Percentiles rank a stretch among this genome's conserved stretches.
phyloP scores from a whole-genome alignment of 805 yeast species.

The Debaryomyces hansenii region DNA sequence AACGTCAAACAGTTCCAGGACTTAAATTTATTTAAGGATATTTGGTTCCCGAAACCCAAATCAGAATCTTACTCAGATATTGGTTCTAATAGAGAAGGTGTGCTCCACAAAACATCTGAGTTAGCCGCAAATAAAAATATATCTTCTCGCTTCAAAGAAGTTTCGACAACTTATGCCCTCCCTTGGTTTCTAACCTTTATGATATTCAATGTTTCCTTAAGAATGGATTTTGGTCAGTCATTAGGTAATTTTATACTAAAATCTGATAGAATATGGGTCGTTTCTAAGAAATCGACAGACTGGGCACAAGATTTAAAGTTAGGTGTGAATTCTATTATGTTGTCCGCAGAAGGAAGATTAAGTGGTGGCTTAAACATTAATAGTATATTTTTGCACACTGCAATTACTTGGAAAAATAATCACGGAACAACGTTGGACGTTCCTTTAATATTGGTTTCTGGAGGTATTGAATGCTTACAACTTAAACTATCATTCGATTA shows the following conservation, averaged over 20 bases:
- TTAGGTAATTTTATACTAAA: conserved; percentile 63
- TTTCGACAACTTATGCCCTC: conserved; percentile 60
- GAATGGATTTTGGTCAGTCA: conserved; percentile 80
- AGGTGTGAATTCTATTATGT: conserved; percentile 52
- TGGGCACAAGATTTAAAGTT: conserved; percentile 72
- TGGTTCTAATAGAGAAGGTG: neutral
- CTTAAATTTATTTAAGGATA: conserved; percentile 74
- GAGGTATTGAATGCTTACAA: conserved; percentile 56
- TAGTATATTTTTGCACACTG: conserved; percentile 57
- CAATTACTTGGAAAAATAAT: conserved; percentile 66
- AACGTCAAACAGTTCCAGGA: conserved; percentile 88
- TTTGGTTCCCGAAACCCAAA: conserved; percentile 61
- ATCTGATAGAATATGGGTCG: conserved; percentile 64
- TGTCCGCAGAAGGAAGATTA: conserved; percentile 73
- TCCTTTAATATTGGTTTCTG: conserved; percentile 67
- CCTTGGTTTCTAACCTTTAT: conserved; percentile 73
- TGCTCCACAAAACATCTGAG: conserved; percentile 3
- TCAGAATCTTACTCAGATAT: neutral
- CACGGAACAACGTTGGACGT: conserved; percentile 44
- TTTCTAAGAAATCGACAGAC: conserved; percentile 61
- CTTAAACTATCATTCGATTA: conserved; percentile 75
- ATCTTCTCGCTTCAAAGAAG: conserved; percentile 52
- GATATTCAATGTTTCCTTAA: conserved; percentile 50
- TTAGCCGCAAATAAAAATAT: conserved; percentile 35
- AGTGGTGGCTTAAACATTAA: conserved; percentile 63